These are phyloP conservation scores for Acaromyces ingoldii DNA, from an alignment of 1,284 basidiomycete species.

Conservation along the genomic window DNA sequence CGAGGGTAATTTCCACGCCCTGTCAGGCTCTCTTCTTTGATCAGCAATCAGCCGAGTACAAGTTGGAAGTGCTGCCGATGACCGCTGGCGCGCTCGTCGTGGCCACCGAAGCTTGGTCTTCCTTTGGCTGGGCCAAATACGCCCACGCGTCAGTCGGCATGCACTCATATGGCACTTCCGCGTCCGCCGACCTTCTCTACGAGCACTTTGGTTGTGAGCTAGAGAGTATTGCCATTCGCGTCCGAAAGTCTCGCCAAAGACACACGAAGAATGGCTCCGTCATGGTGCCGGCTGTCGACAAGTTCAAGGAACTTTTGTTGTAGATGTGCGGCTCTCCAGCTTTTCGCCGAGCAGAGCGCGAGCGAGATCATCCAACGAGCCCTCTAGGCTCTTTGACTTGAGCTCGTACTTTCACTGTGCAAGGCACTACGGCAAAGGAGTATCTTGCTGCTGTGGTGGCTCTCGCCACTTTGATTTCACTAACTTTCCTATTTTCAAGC, in stretches of 20 bases:
- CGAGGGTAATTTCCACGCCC: constrained; percentile 51
- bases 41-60: background rate
- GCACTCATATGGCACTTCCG: background rate
- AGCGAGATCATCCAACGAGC: too few relatives aligned
- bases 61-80: background rate
- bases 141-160: background rate
- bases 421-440: too few relatives aligned
- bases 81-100: background rate
- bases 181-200: background rate
- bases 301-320: background rate
- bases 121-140: background rate
- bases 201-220: background rate
- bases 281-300: background rate
- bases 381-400: too few relatives aligned
- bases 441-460: too few relatives aligned
- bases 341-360: too few relatives aligned
- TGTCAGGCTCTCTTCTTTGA: background rate
- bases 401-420: too few relatives aligned
- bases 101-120: background rate
- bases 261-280: too few relatives aligned
- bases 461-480: too few relatives aligned
- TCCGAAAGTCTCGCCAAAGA: background rate
- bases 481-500: too few relatives aligned
- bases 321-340: too few relatives aligned
- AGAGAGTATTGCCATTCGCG: background rate